phyloP scores from a whole-genome alignment of 2,329 filamentous ascomycete genomes.

The Fusarium cicatricum region DNA sequence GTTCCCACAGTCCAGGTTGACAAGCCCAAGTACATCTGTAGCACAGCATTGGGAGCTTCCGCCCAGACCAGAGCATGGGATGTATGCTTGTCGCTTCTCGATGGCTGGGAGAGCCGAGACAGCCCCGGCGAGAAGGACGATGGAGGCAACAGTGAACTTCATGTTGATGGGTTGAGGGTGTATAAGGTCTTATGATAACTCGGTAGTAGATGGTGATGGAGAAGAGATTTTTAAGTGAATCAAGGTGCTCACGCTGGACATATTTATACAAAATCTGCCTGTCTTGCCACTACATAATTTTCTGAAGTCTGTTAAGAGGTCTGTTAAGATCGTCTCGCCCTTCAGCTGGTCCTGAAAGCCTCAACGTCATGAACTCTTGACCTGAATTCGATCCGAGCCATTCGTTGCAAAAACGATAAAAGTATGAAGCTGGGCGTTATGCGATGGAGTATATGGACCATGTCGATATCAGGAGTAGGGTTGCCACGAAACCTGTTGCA shows the following conservation, averaged over 20 bases:
- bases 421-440: slow-evolving; percentile 10
- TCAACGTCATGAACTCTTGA: slow-evolving; percentile 27
- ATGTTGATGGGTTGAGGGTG: slow-evolving; percentile 33
- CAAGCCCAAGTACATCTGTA: slow-evolving; percentile 66
- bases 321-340: not conserved
- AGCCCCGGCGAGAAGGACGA: slow-evolving; percentile 38
- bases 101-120: slow-evolving; percentile 42
- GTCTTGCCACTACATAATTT: not conserved
- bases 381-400: not conserved
- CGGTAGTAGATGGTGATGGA: not conserved
- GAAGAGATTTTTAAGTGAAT: not conserved
- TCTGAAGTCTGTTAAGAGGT: not conserved
- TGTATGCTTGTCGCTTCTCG: slow-evolving; percentile 49
- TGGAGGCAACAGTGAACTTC: slow-evolving; percentile 44
- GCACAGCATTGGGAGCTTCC: slow-evolving; percentile 64
- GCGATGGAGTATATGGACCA: slow-evolving; percentile 1
- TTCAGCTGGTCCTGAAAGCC: not conserved
- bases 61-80: slow-evolving; percentile 54
- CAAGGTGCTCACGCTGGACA: no score
- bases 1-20: slow-evolving; percentile 62
- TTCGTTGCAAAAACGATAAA: not conserved
- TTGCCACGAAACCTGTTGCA: slow-evolving; percentile 27
- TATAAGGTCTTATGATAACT: not conserved
- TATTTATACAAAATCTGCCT: slow-evolving; percentile 17
- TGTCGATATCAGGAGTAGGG: slow-evolving; percentile 19